Percentiles rank a stretch among this genome's conserved stretches.
Evolutionary conservation across 805 yeast species (phyloP).

Genomic region (Candida lessepsii): DNA sequence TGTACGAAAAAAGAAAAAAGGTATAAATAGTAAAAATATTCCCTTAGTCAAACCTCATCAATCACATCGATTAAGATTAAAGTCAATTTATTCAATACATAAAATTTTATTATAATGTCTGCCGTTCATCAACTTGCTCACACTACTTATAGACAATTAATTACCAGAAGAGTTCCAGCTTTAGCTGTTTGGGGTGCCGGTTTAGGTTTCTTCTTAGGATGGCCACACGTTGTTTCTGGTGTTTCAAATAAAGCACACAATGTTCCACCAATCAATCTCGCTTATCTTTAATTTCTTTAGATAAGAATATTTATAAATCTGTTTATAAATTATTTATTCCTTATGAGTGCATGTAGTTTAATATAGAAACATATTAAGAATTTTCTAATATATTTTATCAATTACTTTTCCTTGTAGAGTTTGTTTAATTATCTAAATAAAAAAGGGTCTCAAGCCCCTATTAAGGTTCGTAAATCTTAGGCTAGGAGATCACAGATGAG

Average conservation of each 20-base stretch:
- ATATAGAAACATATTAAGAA: too few species aligned
- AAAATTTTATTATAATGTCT: conserved; percentile 3
- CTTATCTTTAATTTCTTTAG: conserved; percentile 5
- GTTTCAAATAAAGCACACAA: conserved; percentile 23
- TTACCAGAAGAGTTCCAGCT: conserved; percentile 29
- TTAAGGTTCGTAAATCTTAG: neutral
- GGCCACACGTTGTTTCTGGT: conserved; percentile 34
- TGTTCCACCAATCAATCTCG: conserved; percentile 28
- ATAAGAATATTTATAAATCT: too few species aligned
- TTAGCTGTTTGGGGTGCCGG: conserved; percentile 32
- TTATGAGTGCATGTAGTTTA: conserved; percentile 5
- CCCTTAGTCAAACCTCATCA: conserved; percentile 2
- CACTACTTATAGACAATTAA: conserved; percentile 20
- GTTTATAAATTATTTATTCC: neutral
- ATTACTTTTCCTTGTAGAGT: too few species aligned
- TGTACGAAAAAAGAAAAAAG: neutral
- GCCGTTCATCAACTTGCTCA: conserved; percentile 12
- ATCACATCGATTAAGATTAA: too few species aligned
- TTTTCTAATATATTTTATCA: too few species aligned
- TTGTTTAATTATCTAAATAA: too few species aligned
- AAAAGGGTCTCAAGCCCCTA: too few species aligned
- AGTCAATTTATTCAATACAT: too few species aligned
- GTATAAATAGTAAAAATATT: conserved; percentile 1
- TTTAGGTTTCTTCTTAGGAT: conserved; percentile 28
- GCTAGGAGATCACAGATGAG: neutral